Percentiles rank a stretch among this genome's conserved stretches.
Conservation (phyloP, 495 filamentous ascomycete genomes). For the Evernia prunastri region DNA sequence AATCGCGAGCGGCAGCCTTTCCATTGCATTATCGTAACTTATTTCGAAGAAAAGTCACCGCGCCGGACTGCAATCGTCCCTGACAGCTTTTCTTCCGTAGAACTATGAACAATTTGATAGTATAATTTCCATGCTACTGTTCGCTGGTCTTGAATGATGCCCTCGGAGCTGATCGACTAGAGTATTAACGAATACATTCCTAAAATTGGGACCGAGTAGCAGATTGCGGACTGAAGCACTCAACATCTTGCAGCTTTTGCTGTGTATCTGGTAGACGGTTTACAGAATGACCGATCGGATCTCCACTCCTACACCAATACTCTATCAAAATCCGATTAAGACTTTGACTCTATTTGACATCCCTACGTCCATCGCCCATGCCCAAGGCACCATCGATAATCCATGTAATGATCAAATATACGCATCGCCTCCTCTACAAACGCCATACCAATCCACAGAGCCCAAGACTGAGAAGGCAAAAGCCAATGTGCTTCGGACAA, state of each 20-base stretch:
- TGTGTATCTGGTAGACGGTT: neutral
- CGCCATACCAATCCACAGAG: conserved; percentile 37
- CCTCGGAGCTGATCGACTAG: neutral
- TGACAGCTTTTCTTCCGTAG: too few relatives aligned
- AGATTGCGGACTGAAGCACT: neutral
- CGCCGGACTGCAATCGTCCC: too few relatives aligned
- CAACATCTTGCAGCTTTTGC: neutral
- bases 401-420: conserved; percentile 24
- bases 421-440: conserved; percentile 31
- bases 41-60: too few relatives aligned
- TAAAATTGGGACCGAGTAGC: neutral
- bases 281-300: conserved; percentile 1
- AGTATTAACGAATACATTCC: too few relatives aligned
- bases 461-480: conserved; percentile 40
- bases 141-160: neutral
- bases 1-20: too few relatives aligned
- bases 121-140: too few relatives aligned
- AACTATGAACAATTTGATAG: too few relatives aligned
- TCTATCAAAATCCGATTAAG: conserved; percentile 44
- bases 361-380: conserved; percentile 49
- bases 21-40: too few relatives aligned
- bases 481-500: conserved; percentile 33
- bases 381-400: conserved; percentile 17
- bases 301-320: conserved; percentile 28
- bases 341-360: conserved; percentile 56